phyloP scores from a whole-genome alignment of 441 rosid species.

The Erysimum cheiri region DNA sequence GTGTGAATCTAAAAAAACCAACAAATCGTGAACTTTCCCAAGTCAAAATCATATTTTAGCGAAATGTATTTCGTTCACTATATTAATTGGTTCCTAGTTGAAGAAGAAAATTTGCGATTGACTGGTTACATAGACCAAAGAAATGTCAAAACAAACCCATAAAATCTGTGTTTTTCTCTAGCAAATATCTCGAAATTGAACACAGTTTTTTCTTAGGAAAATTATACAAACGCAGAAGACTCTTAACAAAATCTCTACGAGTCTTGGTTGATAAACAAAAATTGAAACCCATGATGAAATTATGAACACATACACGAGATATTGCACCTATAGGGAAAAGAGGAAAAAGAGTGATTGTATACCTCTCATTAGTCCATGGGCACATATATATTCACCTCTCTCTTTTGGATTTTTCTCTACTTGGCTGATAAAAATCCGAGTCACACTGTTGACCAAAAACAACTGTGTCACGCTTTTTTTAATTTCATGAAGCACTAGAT shows the following conservation, averaged over 20 bases:
- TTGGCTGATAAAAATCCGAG: conserved; percentile 5
- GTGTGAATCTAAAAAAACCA: not conserved
- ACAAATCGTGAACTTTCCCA: not conserved
- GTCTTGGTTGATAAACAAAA: not conserved
- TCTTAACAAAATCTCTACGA: not conserved
- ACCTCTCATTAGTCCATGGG: not conserved
- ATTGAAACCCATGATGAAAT: not conserved
- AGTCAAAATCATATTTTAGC: not conserved
- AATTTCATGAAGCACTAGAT: conserved; percentile 4
- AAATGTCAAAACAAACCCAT: not conserved
- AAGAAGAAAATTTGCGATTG: not conserved
- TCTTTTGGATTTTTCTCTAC: not conserved
- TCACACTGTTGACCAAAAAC: conserved; percentile 9
- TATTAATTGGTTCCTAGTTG: not conserved
- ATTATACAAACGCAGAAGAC: not conserved
- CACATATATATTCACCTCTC: not conserved
- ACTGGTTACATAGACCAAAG: not conserved
- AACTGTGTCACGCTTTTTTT: conserved; percentile 13
- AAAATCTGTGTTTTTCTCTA: not conserved
- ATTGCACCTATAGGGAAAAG: not conserved
- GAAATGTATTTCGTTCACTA: not conserved
- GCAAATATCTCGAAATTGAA: not conserved
- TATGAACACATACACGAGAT: conserved; percentile 13
- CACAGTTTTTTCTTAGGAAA: not conserved
- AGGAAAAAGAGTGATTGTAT: not conserved